phyloP scores from a whole-genome alignment of 2,329 filamentous ascomycete species.

The Pleoardoris graminearum region DNA sequence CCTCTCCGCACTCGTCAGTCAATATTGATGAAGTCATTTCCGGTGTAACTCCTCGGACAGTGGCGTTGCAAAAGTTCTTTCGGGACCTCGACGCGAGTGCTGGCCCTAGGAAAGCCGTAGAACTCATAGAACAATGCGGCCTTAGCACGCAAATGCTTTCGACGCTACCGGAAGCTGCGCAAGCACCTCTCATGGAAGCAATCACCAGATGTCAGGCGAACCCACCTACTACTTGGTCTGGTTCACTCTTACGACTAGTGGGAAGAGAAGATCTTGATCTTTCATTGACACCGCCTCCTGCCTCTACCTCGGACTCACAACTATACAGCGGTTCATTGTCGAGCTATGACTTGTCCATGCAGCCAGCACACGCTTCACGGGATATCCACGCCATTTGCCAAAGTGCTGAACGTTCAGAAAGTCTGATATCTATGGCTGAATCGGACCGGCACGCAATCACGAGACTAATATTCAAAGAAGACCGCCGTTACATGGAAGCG shows the following conservation, averaged over 20 bases:
- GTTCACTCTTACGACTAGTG: conserved; percentile 71
- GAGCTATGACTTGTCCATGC: conserved; percentile 17
- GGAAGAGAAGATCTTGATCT: conserved; percentile 77
- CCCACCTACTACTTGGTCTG: conserved; percentile 76
- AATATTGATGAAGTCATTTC: conserved; percentile 43
- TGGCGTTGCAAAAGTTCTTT: conserved; percentile 71
- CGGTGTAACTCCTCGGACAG: conserved; percentile 56
- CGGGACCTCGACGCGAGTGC: conserved; percentile 46
- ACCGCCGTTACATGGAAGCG: conserved; percentile 86
- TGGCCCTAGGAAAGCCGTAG: conserved; percentile 65
- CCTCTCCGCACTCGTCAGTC: conserved; percentile 42
- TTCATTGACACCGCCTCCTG: conserved; percentile 20
- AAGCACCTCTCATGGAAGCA: conserved; percentile 77
- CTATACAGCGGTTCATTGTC: conserved; percentile 15
- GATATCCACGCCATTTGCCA: conserved; percentile 81
- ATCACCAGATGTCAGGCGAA: conserved; percentile 83
- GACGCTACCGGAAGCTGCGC: conserved; percentile 82
- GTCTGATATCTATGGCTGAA: conserved; percentile 78
- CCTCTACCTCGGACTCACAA: conserved; percentile 28
- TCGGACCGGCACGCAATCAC: conserved; percentile 81
- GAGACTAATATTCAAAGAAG: conserved; percentile 85
- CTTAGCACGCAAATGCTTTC: conserved; percentile 72
- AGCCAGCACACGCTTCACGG: conserved; percentile 41
- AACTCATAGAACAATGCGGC: conserved; percentile 71
- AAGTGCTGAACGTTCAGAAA: conserved; percentile 63